A percentile compares a stretch with the other conserved stretches of the same genome.
These are phyloP conservation scores for Dendrobium nobile DNA, from an alignment of 106 monocot genomes.

Conservation along the genomic window DNA sequence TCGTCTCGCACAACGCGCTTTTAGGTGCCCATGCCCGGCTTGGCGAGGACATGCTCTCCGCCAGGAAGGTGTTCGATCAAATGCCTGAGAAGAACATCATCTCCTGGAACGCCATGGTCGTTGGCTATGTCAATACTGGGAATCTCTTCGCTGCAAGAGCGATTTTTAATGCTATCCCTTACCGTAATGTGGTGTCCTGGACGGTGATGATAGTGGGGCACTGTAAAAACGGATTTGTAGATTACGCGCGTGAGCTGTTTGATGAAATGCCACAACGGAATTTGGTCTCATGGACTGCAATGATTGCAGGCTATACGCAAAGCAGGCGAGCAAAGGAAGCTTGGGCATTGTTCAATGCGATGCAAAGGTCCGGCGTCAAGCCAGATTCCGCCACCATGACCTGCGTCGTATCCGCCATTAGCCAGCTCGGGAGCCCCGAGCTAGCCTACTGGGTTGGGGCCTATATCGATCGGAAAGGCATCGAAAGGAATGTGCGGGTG, in stretches of 20 bases:
- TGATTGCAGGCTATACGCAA: constrained; percentile 52
- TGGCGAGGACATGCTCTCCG: constrained; percentile 22
- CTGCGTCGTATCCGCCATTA: constrained; percentile 38
- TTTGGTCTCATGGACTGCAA: constrained; percentile 41
- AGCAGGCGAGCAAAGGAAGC: constrained; percentile 33
- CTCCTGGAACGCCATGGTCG: constrained; percentile 47
- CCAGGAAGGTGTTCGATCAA: constrained; percentile 27
- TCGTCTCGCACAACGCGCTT: constrained; percentile 41
- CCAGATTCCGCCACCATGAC: constrained; percentile 43
- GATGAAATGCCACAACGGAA: constrained; percentile 40
- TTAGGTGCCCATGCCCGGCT: constrained; percentile 38
- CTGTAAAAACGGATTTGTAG: constrained; percentile 26
- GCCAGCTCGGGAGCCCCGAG: constrained; percentile 31
- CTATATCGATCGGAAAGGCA: constrained; percentile 24
- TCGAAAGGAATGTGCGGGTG: constrained; percentile 49
- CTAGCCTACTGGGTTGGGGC: constrained; percentile 31
- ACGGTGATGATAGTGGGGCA: constrained; percentile 39
- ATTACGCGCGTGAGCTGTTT: constrained; percentile 31
- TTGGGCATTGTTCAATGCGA: constrained; percentile 28
- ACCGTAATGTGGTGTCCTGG: constrained; percentile 36
- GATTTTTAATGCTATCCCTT: constrained; percentile 38
- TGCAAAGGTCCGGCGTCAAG: constrained; percentile 28
- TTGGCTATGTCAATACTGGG: constrained; percentile 44
- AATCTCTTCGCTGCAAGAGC: constrained; percentile 18
- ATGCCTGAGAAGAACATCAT: constrained; percentile 32